Evolutionary conservation across 139 green algal genomes (phyloP).

Genomic region (Chlamydomonas asymmetrica): DNA sequence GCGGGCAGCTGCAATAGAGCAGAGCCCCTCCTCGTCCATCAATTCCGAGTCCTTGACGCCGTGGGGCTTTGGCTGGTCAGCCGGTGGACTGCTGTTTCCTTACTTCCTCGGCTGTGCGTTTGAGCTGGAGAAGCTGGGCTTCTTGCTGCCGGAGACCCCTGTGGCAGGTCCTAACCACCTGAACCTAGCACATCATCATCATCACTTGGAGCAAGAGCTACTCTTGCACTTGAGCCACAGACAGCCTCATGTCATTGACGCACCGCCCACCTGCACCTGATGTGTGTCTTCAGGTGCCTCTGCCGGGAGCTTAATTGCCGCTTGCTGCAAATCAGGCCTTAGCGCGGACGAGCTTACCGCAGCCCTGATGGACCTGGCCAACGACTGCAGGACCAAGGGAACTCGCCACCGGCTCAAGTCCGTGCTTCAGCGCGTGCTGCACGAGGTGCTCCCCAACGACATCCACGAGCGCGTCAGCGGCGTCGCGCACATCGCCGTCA

Average conservation of each 20-base stretch:
- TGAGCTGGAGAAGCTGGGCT: conserved; percentile 25
- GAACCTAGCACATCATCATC: no score
- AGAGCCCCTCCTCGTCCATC: no score
- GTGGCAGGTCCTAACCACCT: conserved; percentile 61
- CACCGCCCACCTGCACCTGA: no score
- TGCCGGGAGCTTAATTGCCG: conserved; percentile 79
- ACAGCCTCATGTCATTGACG: no score
- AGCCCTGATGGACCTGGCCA: conserved; percentile 35
- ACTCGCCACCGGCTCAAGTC: conserved; percentile 43
- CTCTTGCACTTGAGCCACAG: no score
- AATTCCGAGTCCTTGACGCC: no score
- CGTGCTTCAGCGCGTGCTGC: conserved; percentile 25
- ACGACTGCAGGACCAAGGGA: conserved; percentile 36
- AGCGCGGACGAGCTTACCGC: conserved; percentile 30
- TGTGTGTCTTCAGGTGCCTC: no score
- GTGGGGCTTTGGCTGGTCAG: no score
- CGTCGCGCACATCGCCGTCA: conserved; percentile 29
- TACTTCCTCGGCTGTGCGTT: conserved; percentile 35
- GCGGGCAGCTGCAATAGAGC: no score
- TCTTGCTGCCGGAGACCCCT: conserved; percentile 32
- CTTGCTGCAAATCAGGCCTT: conserved; percentile 62
- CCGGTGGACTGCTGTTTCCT: conserved; percentile 51
- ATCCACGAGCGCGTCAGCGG: conserved; percentile 33
- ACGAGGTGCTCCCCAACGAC: conserved; percentile 31
- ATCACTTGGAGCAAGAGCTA: no score